Evolutionary conservation across 2,329 filamentous ascomycete genomes (phyloP).

Genomic region (Scedosporium apiospermum): DNA sequence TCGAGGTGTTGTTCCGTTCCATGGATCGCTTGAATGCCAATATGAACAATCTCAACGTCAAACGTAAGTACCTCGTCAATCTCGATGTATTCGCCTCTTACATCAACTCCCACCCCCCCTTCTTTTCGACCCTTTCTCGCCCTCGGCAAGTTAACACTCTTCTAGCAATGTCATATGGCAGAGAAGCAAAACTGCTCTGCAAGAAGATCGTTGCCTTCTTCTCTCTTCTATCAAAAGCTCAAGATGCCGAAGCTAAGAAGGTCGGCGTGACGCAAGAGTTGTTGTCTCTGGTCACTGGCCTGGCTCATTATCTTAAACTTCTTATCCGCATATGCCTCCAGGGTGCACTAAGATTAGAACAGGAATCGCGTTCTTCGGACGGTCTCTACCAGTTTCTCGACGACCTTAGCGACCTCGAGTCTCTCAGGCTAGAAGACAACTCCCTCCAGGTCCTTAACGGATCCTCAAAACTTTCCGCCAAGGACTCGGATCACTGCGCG

Average conservation of each 20-base stretch:
- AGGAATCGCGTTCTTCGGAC: slow-evolving; percentile 64
- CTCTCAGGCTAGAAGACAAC: slow-evolving; percentile 61
- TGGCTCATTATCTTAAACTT: slow-evolving; percentile 95
- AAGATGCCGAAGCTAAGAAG: slow-evolving; percentile 81
- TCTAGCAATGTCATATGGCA: slow-evolving; percentile 74
- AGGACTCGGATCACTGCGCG: slow-evolving; percentile 76
- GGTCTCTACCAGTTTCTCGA: slow-evolving; percentile 77
- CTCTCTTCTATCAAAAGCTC: slow-evolving; percentile 84
- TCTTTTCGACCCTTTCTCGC: neutral
- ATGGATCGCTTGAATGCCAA: slow-evolving; percentile 75
- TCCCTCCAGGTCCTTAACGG: slow-evolving; percentile 57
- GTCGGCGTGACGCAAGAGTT: slow-evolving; percentile 95
- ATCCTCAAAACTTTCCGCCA: slow-evolving; percentile 58
- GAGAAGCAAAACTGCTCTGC: slow-evolving; percentile 97
- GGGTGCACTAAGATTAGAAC: slow-evolving; percentile 82
- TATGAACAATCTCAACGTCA: slow-evolving; percentile 34
- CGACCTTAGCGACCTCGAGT: slow-evolving; percentile 75
- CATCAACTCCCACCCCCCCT: neutral
- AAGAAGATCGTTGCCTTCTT: slow-evolving; percentile 99
- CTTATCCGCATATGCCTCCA: slow-evolving; percentile 95
- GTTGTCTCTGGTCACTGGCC: slow-evolving; percentile 90
- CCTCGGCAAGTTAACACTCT: slow-evolving; percentile 7
- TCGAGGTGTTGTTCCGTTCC: slow-evolving; percentile 83
- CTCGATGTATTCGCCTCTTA: neutral
- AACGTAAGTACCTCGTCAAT: neutral